These are phyloP conservation scores for Datura wrightii DNA, from an alignment of 257 asterid genomes.

Conservation along the genomic window DNA sequence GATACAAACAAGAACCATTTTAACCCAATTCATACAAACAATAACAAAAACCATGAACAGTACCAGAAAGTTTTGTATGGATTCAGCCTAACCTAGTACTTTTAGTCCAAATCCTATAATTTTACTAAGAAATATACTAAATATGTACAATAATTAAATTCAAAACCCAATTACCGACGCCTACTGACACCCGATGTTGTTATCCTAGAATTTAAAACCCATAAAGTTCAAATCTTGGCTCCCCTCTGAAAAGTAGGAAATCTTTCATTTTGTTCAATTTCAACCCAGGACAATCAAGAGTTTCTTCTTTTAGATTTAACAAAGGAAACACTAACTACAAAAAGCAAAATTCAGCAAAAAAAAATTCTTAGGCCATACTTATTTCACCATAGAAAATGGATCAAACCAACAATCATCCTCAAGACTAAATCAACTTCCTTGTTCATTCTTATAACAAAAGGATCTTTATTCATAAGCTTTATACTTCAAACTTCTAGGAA, in stretches of 20 bases:
- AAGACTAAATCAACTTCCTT: background rate
- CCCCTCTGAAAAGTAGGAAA: background rate
- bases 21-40: conserved; percentile 1
- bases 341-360: background rate
- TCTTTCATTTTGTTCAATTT: background rate
- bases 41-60: background rate
- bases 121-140: background rate
- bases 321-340: background rate
- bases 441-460: background rate
- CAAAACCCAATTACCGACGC: background rate
- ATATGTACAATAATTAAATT: background rate
- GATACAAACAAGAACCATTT: conserved; percentile 48
- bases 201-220: background rate
- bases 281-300: background rate
- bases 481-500: background rate
- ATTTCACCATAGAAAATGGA: background rate
- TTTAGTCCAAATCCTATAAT: background rate
- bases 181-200: background rate
- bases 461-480: background rate
- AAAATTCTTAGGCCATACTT: background rate
- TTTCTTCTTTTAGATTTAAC: background rate
- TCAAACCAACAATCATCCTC: background rate
- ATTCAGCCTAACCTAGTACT: background rate
- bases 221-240: background rate
- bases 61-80: background rate